phyloP scores from a whole-genome alignment of 73 alveolate species.

The Uronychia binucleata region DNA sequence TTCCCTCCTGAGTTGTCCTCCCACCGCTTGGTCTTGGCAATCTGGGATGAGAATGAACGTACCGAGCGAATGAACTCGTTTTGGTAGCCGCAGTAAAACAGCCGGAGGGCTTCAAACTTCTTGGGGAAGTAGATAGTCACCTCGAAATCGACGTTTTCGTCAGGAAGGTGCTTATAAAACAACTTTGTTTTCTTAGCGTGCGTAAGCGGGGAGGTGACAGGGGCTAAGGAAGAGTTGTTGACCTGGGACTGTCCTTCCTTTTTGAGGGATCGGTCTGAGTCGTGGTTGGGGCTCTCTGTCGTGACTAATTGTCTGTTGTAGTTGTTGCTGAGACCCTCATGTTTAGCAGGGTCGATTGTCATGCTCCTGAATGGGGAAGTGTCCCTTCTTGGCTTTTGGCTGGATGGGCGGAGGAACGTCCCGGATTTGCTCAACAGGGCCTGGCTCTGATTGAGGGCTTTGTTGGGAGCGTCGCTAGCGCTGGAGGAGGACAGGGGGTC shows the following conservation, averaged over 20 bases:
- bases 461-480: neutral
- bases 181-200: conserved; percentile 1
- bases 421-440: neutral
- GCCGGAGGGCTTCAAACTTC: conserved; percentile 58
- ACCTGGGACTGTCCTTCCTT: neutral
- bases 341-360: neutral
- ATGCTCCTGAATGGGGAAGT: neutral
- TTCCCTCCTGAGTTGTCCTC: conserved; percentile 53
- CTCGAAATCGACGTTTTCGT: conserved; percentile 28
- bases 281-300: neutral
- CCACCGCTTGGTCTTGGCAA: conserved; percentile 42
- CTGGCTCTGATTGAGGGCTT: neutral
- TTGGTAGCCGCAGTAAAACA: conserved; percentile 31
- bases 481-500: neutral
- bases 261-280: neutral
- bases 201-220: neutral
- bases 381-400: neutral
- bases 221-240: neutral
- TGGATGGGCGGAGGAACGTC: neutral
- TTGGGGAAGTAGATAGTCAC: conserved; percentile 46
- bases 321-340: neutral
- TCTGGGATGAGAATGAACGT: neutral
- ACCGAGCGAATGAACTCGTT: conserved; percentile 22
- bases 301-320: neutral
- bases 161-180: neutral